phyloP scores from a whole-genome alignment of 2,329 filamentous ascomycete genomes.

The Ceratocystis alfenasii region DNA sequence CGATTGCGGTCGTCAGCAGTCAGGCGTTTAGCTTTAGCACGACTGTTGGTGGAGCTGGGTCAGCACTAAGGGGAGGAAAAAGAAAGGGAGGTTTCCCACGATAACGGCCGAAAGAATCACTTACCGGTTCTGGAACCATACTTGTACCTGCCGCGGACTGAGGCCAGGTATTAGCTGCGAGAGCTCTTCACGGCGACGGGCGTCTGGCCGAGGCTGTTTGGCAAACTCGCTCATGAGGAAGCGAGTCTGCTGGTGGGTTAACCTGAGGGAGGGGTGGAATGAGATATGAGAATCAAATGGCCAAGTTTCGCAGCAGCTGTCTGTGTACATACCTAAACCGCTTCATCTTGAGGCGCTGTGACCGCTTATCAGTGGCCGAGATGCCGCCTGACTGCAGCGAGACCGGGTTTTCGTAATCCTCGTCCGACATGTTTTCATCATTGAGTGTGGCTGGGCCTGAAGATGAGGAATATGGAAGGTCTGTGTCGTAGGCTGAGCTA shows the following conservation, averaged over 20 bases:
- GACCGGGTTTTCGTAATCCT: constrained; percentile 27
- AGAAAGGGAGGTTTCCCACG: neutral
- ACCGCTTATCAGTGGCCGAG: constrained; percentile 43
- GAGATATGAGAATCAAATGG: neutral
- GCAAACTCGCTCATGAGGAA: constrained; percentile 96
- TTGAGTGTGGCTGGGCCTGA: constrained; percentile 32
- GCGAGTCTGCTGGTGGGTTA: constrained; percentile 93
- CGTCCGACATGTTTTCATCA: constrained; percentile 42
- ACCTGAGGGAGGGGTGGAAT: constrained; percentile 37
- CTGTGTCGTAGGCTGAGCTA: neutral
- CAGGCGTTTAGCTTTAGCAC: constrained; percentile 60
- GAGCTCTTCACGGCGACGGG: constrained; percentile 74
- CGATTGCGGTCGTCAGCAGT: constrained; percentile 58
- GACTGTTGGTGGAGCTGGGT: constrained; percentile 24
- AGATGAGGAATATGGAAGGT: neutral
- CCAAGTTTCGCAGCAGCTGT: neutral
- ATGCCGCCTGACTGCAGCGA: constrained; percentile 32
- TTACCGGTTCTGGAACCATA: constrained; percentile 97
- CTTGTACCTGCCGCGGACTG: constrained; percentile 85
- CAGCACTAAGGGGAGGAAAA: neutral
- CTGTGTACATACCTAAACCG: constrained; percentile 53
- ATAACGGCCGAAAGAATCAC: constrained; percentile 24
- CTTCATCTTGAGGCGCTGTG: constrained; percentile 58
- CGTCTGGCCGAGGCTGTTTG: constrained; percentile 87
- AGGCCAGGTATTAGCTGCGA: constrained; percentile 84